phyloP scores from a whole-genome alignment of 2,329 filamentous ascomycete species.

The Akanthomyces dipterigenus region DNA sequence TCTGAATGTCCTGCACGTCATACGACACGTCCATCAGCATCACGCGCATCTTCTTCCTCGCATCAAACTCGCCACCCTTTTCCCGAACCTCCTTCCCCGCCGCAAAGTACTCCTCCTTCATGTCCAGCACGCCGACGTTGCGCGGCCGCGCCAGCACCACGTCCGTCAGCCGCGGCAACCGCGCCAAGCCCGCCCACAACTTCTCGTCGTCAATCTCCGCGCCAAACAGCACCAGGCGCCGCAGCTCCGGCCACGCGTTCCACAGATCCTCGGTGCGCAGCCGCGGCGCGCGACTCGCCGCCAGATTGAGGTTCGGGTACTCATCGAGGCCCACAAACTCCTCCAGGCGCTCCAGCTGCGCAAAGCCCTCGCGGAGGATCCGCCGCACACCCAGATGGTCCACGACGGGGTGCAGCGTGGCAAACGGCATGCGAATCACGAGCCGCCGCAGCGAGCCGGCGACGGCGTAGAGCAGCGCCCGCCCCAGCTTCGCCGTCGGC shows the following conservation, averaged over 20 bases:
- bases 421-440: constrained; percentile 42
- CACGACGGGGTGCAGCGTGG: constrained; percentile 34
- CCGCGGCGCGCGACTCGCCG: neutral
- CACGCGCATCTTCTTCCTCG: constrained; percentile 14
- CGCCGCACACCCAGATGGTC: constrained; percentile 34
- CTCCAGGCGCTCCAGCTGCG: constrained; percentile 33
- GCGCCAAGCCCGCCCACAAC: constrained; percentile 34
- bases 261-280: constrained; percentile 27
- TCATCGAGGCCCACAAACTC: constrained; percentile 42
- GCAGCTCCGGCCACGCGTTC: constrained; percentile 36
- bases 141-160: constrained; percentile 36
- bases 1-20: constrained; percentile 21
- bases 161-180: constrained; percentile 30
- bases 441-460: constrained; percentile 35
- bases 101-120: constrained; percentile 36
- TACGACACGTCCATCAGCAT: constrained; percentile 25
- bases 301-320: constrained; percentile 26
- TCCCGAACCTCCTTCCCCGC: constrained; percentile 21
- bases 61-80: constrained; percentile 14
- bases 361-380: constrained; percentile 39
- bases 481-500: constrained; percentile 32
- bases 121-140: constrained; percentile 25
- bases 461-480: constrained; percentile 36
- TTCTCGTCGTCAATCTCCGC: constrained; percentile 29
- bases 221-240: constrained; percentile 36